phyloP scores from a whole-genome alignment of 345 rosid genomes.

The Litchi chinensis region DNA sequence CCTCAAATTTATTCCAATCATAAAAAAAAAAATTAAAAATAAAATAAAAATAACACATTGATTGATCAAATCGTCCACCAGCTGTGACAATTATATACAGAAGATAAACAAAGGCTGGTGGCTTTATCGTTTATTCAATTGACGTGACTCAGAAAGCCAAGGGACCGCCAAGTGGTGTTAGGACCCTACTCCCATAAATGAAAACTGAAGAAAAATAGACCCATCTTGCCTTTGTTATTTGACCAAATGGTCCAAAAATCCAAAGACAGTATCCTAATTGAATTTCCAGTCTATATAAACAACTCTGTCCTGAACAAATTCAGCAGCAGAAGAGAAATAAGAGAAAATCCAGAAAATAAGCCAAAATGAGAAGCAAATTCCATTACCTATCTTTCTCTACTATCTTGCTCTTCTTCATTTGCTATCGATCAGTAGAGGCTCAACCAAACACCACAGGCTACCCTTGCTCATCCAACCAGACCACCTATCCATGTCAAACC shows the following conservation, averaged over 20 bases:
- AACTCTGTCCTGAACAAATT: background rate
- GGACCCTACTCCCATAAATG: background rate
- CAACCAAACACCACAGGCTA: slow-evolving; percentile 54
- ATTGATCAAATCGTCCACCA: background rate
- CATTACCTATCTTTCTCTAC: slow-evolving; percentile 18
- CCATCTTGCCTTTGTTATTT: background rate
- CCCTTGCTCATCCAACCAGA: slow-evolving; percentile 42
- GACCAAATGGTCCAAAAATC: background rate
- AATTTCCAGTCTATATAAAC: background rate
- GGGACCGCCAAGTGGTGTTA: background rate
- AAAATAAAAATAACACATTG: no score
- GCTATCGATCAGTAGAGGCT: slow-evolving; percentile 19
- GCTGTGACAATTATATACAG: background rate
- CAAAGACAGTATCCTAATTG: background rate
- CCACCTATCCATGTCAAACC: slow-evolving; percentile 56
- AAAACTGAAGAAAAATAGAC: background rate
- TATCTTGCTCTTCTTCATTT: slow-evolving; percentile 31
- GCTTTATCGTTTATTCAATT: no score
- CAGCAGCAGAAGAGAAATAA: no score
- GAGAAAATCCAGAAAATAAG: background rate
- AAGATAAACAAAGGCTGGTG: background rate
- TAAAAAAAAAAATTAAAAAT: no score
- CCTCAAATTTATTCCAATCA: no score
- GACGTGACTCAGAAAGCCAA: background rate
- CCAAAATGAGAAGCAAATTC: slow-evolving; percentile 25